Evolutionary conservation across 2,329 filamentous ascomycete species (phyloP).

Genomic region (Aureobasidium sp.): DNA sequence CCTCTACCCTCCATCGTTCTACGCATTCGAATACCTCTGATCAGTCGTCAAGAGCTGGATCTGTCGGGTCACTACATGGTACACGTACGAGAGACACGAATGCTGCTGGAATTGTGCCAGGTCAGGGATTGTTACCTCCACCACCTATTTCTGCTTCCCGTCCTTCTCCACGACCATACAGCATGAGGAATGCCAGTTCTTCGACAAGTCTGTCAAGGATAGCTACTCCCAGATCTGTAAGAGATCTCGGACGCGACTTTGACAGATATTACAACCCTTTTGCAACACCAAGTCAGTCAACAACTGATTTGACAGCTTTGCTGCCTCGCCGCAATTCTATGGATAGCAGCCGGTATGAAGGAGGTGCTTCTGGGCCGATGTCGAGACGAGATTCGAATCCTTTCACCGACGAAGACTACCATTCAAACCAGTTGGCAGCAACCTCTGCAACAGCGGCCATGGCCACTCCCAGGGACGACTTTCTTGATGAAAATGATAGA

Average conservation of each 20-base stretch:
- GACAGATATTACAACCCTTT: constrained; percentile 32
- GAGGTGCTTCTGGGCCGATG: constrained; percentile 17
- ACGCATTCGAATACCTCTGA: background rate
- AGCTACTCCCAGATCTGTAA: constrained; percentile 25
- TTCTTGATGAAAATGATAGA: constrained; percentile 20
- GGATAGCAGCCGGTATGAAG: constrained; percentile 12
- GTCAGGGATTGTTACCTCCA: constrained; percentile 11
- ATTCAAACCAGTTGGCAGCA: constrained; percentile 12
- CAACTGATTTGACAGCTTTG: constrained; percentile 22
- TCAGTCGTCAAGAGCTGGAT: constrained; percentile 11
- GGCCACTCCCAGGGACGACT: background rate
- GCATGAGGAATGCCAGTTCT: constrained; percentile 21
- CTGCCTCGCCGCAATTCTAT: constrained; percentile 19
- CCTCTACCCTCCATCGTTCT: constrained; percentile 7
- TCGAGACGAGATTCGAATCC: constrained; percentile 25
- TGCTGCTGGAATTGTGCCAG: constrained; percentile 13
- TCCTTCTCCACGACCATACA: constrained; percentile 14
- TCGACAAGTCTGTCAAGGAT: constrained; percentile 21
- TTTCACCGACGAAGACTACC: constrained; percentile 23
- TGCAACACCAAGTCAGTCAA: constrained; percentile 26
- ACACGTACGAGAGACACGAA: constrained; percentile 18
- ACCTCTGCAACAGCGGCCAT: constrained; percentile 1
- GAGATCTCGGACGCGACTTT: constrained; percentile 29
- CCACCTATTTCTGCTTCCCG: constrained; percentile 13
- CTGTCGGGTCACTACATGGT: background rate